These are phyloP conservation scores for Zea luxurians DNA, from an alignment of 176 grass and related monocot species.

Conservation along the genomic window DNA sequence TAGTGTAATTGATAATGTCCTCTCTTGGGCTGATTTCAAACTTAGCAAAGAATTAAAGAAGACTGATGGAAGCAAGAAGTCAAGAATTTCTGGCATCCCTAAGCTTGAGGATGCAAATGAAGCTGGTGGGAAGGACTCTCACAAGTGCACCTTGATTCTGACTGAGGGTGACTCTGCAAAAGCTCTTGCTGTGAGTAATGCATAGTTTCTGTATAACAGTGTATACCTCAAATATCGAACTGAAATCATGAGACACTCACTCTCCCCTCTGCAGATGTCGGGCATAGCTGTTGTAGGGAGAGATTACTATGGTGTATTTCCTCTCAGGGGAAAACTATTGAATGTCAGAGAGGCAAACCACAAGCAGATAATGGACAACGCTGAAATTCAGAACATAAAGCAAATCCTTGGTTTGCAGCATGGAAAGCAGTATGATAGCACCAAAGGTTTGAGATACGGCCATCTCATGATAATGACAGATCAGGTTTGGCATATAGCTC, in stretches of 20 bases:
- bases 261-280: constrained; percentile 62
- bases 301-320: constrained; percentile 87
- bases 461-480: constrained; percentile 99
- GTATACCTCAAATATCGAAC: background rate
- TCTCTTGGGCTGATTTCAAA: constrained; percentile 91
- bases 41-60: constrained; percentile 87
- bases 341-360: constrained; percentile 87
- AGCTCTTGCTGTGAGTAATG: constrained; percentile 76
- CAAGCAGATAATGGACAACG: constrained; percentile 85
- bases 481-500: constrained; percentile 51
- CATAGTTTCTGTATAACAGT: background rate
- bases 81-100: constrained; percentile 65
- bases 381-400: constrained; percentile 88
- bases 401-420: constrained; percentile 93
- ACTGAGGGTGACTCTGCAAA: constrained; percentile 99
- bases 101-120: constrained; percentile 97
- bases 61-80: constrained; percentile 79
- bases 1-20: constrained; percentile 57
- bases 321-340: constrained; percentile 82
- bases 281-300: constrained; percentile 68
- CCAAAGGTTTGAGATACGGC: constrained; percentile 90
- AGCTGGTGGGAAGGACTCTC: constrained; percentile 75
- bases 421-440: constrained; percentile 62
- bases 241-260: background rate
- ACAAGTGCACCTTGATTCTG: constrained; percentile 79